Evolutionary conservation across 2,329 filamentous ascomycete genomes (phyloP), one percentile per base, ranked within the genome.

Genomic region (Exophiala alcalophila): DNA sequence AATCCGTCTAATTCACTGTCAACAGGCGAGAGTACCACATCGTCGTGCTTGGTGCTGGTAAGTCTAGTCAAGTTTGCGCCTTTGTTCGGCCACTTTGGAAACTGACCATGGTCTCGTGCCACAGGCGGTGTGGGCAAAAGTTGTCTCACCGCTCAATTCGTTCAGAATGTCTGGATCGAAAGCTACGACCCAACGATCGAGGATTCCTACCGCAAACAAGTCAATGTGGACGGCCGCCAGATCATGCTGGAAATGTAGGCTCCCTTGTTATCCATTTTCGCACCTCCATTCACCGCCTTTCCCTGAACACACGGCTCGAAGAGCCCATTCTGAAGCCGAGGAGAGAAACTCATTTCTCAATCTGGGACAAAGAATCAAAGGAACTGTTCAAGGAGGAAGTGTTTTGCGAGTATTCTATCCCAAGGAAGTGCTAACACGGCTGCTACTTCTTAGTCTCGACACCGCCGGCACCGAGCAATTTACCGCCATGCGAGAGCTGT

Each of bases 101-200:
- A 28, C 37, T 56, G 10, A 26, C 25, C 15, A 8, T 25, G 16
- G 16, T 27, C 16, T 47, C 31, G 47, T 40, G 36, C 29, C 59
- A 59, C 64, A 88, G 85, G 88, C 68, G 88, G 88, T 64, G 88
- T 94, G 61, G 88, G 88, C 50, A 94, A 94, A 69, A 94, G 87
- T 65, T 94, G 88, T 73, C 73, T 94, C 57, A 94, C 88, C 65
- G 88, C 89, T 59, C 88, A 94, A 73, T 94, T 94, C 60, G 88
- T 94, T 38, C 87, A 92, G 66, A 90, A 92, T 69, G 84, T 94
- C 58, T 94, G 88, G 86, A 91, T 94, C 62, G 88, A 94, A 66
- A 86, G 83, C 64, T 91, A 91, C 63, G 86, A 91, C 67, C 86
- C 86, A 29, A 91, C 86, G 51, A 91, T 91, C 65, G 86, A 91